A percentile compares a stretch with the other conserved stretches of the same genome.
phyloP scores from a whole-genome alignment of 176 grass and related monocot species.

The Dendrocalamus sinicus region DNA sequence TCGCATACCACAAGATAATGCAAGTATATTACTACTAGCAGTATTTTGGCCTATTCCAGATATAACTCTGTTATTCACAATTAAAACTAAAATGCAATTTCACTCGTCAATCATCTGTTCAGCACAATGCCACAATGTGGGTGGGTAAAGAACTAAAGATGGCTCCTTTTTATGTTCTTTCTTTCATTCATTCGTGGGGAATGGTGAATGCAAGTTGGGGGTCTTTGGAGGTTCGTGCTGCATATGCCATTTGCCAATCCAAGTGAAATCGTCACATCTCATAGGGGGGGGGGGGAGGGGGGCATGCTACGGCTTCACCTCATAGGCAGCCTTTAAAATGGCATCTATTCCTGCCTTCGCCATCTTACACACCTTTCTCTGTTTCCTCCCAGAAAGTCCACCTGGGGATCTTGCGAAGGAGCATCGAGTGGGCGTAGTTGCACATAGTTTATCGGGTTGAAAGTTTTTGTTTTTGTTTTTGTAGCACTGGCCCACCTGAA shows the following conservation, averaged over 20 bases:
- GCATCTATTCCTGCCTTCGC: not conserved
- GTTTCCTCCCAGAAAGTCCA: conserved; percentile 9
- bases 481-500: not conserved
- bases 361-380: not conserved
- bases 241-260: not conserved
- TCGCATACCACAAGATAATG: not conserved
- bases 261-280: not conserved
- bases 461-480: not conserved
- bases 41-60: not conserved
- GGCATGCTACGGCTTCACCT: not conserved
- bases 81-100: not conserved
- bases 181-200: not conserved
- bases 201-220: not conserved
- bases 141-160: not conserved
- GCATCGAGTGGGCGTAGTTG: not conserved
- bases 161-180: too few relatives aligned
- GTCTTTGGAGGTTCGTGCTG: not conserved
- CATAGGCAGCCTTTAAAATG: conserved; percentile 31
- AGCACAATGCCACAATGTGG: not conserved
- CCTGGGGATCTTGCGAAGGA: not conserved
- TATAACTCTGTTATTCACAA: not conserved
- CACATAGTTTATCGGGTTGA: not conserved
- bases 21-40: not conserved
- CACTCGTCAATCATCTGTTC: not conserved
- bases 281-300: not conserved